phyloP scores from a whole-genome alignment of 2,329 filamentous ascomycete genomes.

The Alternaria gansuensis region DNA sequence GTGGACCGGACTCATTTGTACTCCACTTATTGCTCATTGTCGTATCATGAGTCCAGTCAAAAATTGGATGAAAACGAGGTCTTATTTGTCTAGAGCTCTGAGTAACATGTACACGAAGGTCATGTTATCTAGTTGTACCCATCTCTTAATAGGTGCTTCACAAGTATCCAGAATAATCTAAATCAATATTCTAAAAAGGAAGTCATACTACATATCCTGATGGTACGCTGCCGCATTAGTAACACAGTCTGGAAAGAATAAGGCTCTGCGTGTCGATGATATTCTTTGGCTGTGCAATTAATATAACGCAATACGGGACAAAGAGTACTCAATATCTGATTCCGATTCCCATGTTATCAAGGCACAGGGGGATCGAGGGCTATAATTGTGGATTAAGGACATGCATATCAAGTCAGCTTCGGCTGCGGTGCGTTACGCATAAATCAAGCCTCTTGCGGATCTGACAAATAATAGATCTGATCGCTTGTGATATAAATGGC shows the following conservation, averaged over 20 bases:
- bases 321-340: neutral
- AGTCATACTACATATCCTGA: too few species aligned
- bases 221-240: too few species aligned
- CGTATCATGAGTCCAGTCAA: neutral
- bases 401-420: slow-evolving; percentile 1
- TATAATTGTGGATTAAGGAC: neutral
- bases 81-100: neutral
- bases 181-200: too few species aligned
- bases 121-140: neutral
- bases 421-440: neutral
- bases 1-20: neutral
- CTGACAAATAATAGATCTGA: slow-evolving; percentile 2
- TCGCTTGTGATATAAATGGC: neutral
- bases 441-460: neutral
- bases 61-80: neutral
- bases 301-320: neutral
- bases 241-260: too few species aligned
- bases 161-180: too few species aligned
- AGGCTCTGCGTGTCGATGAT: too few species aligned
- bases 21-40: neutral
- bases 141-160: too few species aligned
- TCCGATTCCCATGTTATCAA: neutral
- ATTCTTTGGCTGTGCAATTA: too few species aligned
- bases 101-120: neutral
- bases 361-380: neutral